Evolutionary conservation across 352 stramenopile species (phyloP).

Genomic region (Phytophthora podocarpi): DNA sequence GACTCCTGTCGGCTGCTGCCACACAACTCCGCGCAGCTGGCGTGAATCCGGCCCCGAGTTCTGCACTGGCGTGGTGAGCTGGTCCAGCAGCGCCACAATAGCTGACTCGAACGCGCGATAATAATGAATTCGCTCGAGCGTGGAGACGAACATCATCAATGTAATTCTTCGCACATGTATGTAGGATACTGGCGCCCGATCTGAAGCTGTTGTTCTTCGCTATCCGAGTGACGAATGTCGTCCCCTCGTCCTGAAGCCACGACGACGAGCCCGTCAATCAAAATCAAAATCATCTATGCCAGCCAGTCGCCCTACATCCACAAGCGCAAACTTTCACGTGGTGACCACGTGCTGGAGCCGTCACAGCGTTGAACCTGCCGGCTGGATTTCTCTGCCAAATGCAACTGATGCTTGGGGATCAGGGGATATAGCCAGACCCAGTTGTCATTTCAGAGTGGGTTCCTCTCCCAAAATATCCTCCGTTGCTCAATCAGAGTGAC

Average conservation of each 20-base stretch:
- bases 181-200: constrained; percentile 22
- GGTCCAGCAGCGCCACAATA: neutral
- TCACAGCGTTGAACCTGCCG: constrained; percentile 17
- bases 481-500: constrained; percentile 3
- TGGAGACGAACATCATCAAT: constrained; percentile 6
- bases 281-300: too few species aligned
- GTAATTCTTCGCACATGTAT: neutral
- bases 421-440: constrained; percentile 5
- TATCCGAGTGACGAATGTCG: constrained; percentile 3
- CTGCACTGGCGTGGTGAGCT: constrained; percentile 21
- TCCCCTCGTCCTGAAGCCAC: neutral
- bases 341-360: constrained; percentile 10
- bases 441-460: neutral
- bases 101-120: constrained; percentile 14
- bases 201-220: constrained; percentile 17
- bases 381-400: constrained; percentile 27
- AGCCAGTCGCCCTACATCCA: too few species aligned
- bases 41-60: constrained; percentile 27
- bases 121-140: too few species aligned
- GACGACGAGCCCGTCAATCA: too few species aligned
- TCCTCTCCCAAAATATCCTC: neutral
- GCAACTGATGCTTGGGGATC: constrained; percentile 20
- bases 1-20: constrained; percentile 18
- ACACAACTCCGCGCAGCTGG: constrained; percentile 24
- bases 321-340: constrained; percentile 21